Base-by-base conservation (phyloP, 106 monocot species). In the Vanilla planifolia region DNA sequence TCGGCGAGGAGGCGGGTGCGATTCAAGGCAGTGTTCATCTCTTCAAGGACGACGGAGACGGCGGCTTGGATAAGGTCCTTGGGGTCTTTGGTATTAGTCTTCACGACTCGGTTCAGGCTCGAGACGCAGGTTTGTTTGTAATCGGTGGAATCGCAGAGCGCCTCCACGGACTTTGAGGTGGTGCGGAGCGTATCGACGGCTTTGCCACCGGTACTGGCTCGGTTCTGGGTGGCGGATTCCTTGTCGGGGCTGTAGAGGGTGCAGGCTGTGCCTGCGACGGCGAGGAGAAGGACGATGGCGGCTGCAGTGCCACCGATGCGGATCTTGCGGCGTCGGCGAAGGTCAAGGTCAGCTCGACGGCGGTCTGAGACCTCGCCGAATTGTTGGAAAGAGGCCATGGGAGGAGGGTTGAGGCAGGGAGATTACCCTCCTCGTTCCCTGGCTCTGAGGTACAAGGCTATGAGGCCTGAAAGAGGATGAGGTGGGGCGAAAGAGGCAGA, bases 41-140 rank as follows among this genome's bases (percentile, higher is more conserved):
- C 59, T 20, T 60, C 24, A 13, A 60, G 40, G 17, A 60, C 5
- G 6, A 40, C 59, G 59, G 37, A 37, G 22, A 60, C 25, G 0
- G 59, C 36, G 22, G 37, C 59, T 23, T 60, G 21, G 8, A 60
- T 7, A 7, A 60, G 39, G 4, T 60, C 36, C 19, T 60, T 60
- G 21, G 59, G 59, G 20, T 58, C 58, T 19, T 36, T 22, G 58
- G 33, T 36, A 11, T 58, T 36, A 8, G 22, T 40, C 22, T 7
- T 19, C 1, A 60, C 39, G 39, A 15, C 59, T 15, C 25, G 22
- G 14, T 10, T 39, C 9, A 60, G 39, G 59, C 59, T 60, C 23
- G 35, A 39, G 11, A 39, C 6, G 59, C 59, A 60, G 21, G 59
- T 23, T 17, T 60, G 21, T 25, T 39, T 36, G 39, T 60, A 60